Evolutionary conservation across 2,329 filamentous ascomycete species (phyloP), one percentile per base, ranked within the genome.

Genomic region (Ceratocystis ficicola): DNA sequence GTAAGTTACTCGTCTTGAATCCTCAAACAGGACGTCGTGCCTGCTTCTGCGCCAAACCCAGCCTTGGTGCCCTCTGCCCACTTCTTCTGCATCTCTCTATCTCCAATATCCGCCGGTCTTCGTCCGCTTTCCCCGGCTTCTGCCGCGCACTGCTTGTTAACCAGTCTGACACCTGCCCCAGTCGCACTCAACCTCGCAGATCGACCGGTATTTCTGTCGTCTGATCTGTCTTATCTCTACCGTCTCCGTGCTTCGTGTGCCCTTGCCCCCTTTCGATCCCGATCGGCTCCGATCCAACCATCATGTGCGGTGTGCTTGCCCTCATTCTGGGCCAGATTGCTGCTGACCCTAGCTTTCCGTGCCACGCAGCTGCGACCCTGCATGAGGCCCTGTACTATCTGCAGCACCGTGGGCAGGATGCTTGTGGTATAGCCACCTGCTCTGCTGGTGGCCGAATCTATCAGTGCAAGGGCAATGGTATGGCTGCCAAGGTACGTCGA

Each of bases 401-500:
- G 8, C 86, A 87, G 73, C 76, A 77, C 69, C 83, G 89, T 72
- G 89, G 90, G 64, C 90, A 95, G 75, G 91, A 96, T 86, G 91
- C 91, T 62, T 89, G 86, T 65, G 91, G 91, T 69, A 93, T 96
- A 70, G 85, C 90, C 79, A 67, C 66, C 15, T 71, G 90, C 80
- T 80, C 86, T 82, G 70, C 81, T 78, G 89, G 89, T 44, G 91
- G 92, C 68, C 83, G 90, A 55, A 87, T 96, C 70, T 93, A 87
- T 74, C 90, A 95, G 74, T 88, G 88, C 79, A 96, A 96, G 77
- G 90, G 90, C 70, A 90, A 91, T 73, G 92, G 91, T 65, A 87
- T 96, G 82, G 91, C 88, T 50, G 83, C 86, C 67, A 89, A 86
- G 73, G 89, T 66, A 25, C 22, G 65, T 66, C 59, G 32, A n/a